Base-by-base conservation (phyloP, 108 stramenopile genomes). In the Cyclotella sp. region DNA sequence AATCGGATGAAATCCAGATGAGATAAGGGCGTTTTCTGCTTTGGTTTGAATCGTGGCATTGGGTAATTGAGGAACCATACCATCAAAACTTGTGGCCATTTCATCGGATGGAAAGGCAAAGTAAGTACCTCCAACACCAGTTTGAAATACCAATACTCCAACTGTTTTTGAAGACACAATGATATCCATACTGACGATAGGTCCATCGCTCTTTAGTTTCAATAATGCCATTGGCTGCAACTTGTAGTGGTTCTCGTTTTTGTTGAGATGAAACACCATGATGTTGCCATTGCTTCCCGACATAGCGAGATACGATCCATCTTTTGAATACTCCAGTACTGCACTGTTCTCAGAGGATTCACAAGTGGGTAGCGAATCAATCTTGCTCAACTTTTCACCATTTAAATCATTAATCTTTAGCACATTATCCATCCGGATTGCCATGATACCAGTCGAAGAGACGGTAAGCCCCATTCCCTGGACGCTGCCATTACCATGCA, bases 381-480 rank as follows among this genome's bases (percentile, higher is more conserved):
- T 24, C 72, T 73, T 73, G 72, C 51, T 27, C 52, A 82, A 15
- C 47, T 61, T 82, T 21, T 52, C 73, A 21, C 81, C 81, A 9
- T 53, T 43, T 28, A 47, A 49, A 34, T 78, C 73, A 43, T 21
- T 44, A 3, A 77, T 8, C 40, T 77, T 72, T 8, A 78, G 9
- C 41, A 30, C 49, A 46, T 46, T 21, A 16, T 51, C 73, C 65
- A 74, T 68, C 9, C 81, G 47, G 21, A 82, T 49, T 6, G 66
- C 60, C 27, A 82, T 51, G 0, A 24, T 24, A 6, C 30, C 30
- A 14, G 64, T 54, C 22, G 39, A 27, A n/a, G 64, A 68, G 26
- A 72, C 34, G n/a, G 63, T 65, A 66, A 77, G 44, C 34, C 58
- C 68, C 59, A 77, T 68, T 3, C 34, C 26, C 21, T 46, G 27